These are phyloP conservation scores for Kodamaea ohmeri DNA, from an alignment of 1,139 yeast genomes.

Conservation along the genomic window DNA sequence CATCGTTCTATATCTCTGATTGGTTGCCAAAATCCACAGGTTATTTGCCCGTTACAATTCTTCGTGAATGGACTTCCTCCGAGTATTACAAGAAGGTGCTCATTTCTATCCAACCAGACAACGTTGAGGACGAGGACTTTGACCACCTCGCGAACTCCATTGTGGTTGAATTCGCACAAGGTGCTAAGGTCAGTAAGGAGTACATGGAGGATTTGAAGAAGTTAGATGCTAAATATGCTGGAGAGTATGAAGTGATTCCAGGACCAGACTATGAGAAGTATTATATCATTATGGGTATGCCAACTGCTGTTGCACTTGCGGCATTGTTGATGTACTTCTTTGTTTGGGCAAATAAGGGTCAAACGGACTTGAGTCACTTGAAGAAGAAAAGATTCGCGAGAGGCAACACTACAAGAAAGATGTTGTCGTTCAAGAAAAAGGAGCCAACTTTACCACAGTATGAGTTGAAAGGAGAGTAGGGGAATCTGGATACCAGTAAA, in stretches of 20 bases:
- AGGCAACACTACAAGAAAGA: slow-evolving; percentile 33
- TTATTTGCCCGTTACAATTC: slow-evolving; percentile 55
- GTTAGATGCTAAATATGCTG: slow-evolving; percentile 35
- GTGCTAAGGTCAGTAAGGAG: slow-evolving; percentile 59
- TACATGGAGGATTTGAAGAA: slow-evolving; percentile 52
- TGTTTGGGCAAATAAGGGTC: slow-evolving; percentile 47
- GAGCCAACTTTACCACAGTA: slow-evolving; percentile 30
- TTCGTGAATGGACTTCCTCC: slow-evolving; percentile 53
- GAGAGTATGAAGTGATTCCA: slow-evolving; percentile 54
- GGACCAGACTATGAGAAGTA: slow-evolving; percentile 65
- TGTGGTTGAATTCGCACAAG: slow-evolving; percentile 53
- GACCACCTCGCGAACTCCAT: slow-evolving; percentile 51
- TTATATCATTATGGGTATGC: slow-evolving; percentile 62
- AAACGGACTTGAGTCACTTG: slow-evolving; percentile 47
- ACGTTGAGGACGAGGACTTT: slow-evolving; percentile 62
- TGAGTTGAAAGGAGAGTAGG: background rate
- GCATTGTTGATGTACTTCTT: slow-evolving; percentile 64
- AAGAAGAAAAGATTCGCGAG: slow-evolving; percentile 51
- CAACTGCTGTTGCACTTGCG: slow-evolving; percentile 64
- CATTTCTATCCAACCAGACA: slow-evolving; percentile 71
- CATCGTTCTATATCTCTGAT: slow-evolving; percentile 62
- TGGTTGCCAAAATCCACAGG: slow-evolving; percentile 72
- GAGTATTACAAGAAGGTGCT: slow-evolving; percentile 49
- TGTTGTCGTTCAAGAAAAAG: slow-evolving; percentile 29
- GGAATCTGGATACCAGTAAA: no score